Conservation (phyloP, 2,329 filamentous ascomycete genomes). For the Colletotrichum sp. region DNA sequence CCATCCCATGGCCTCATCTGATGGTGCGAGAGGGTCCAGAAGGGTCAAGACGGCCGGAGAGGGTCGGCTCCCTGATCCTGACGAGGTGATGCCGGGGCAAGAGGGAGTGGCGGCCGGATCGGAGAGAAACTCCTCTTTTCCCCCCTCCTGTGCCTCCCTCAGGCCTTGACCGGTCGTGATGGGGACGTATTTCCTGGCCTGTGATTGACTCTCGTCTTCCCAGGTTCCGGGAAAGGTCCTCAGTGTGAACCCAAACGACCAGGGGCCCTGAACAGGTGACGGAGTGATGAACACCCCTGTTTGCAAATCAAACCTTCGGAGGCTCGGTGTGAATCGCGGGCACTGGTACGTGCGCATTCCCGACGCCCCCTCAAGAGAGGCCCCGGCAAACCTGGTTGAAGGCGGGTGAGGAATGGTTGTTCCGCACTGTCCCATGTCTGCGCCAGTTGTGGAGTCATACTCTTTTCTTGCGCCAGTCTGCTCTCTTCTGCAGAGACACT, state of each 20-base stretch:
- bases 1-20: background rate
- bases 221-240: slow-evolving; percentile 13
- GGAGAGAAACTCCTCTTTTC: background rate
- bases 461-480: background rate
- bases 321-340: background rate
- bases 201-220: slow-evolving; percentile 1
- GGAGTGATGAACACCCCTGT: slow-evolving; percentile 4
- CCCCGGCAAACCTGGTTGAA: background rate
- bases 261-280: slow-evolving; percentile 1
- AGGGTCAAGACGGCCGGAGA: background rate
- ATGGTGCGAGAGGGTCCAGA: background rate
- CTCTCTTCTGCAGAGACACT: slow-evolving; percentile 8
- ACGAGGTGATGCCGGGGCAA: background rate
- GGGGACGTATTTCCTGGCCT: background rate
- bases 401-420: background rate
- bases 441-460: background rate
- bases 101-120: background rate
- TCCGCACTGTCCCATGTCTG: background rate
- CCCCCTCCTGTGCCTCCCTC: background rate
- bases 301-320: slow-evolving; percentile 1
- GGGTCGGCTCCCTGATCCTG: background rate
- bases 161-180: slow-evolving; percentile 15
- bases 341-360: slow-evolving; percentile 11
- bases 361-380: background rate
- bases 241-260: background rate